Evolutionary conservation across 768 basidiomycete genomes (phyloP).

Genomic region (Pisolithus marmoratus): DNA sequence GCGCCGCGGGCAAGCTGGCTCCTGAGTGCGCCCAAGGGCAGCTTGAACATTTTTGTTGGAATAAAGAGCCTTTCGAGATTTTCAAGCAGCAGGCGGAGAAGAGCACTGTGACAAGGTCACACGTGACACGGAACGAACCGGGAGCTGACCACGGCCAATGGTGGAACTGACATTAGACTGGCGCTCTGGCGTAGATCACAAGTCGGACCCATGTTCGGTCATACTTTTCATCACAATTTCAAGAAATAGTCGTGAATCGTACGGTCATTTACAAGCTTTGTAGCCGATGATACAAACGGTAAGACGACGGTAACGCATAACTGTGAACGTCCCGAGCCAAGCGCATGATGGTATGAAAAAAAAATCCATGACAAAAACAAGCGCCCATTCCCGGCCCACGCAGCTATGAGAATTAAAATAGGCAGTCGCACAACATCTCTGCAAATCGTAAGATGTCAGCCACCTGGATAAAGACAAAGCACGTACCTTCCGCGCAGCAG

Average conservation of each 20-base stretch:
- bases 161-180: too few relatives aligned
- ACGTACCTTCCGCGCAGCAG: conserved; percentile 48
- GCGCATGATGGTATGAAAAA: conserved; percentile 1
- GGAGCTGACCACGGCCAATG: conserved; percentile 15
- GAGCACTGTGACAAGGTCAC: conserved; percentile 35
- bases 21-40: conserved; percentile 68
- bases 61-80: conserved; percentile 30
- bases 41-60: conserved; percentile 79
- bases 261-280: conserved; percentile 5
- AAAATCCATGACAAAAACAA: not conserved
- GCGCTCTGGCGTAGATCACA: too few relatives aligned
- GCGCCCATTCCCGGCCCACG: not conserved
- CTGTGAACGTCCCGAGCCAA: conserved; percentile 8
- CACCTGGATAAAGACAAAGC: conserved; percentile 13
- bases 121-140: conserved; percentile 49
- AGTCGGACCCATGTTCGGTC: conserved; percentile 4
- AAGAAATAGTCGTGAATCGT: not conserved
- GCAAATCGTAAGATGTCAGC: conserved; percentile 6
- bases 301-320: not conserved
- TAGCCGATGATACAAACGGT: conserved; percentile 15
- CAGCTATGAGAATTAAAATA: conserved; percentile 36
- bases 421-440: conserved; percentile 71
- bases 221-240: not conserved
- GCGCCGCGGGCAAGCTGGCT: conserved; percentile 44
- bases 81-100: conserved; percentile 37